phyloP scores from a whole-genome alignment of 2,329 filamentous ascomycete genomes.

The Samsoniella hepiali region DNA sequence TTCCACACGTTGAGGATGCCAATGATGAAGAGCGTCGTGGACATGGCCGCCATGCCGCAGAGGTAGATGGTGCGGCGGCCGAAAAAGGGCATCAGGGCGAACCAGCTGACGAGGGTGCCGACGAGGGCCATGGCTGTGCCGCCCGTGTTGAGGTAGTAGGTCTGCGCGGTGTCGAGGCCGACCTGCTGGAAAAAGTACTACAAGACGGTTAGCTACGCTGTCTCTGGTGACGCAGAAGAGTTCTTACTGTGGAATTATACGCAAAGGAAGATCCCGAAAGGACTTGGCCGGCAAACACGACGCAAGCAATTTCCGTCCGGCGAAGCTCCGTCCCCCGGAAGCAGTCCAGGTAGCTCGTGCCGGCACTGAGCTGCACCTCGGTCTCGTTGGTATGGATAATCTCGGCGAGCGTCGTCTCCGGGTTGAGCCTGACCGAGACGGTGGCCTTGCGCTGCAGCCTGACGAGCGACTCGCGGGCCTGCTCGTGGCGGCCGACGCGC shows the following conservation, averaged over 20 bases:
- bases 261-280: slow-evolving; percentile 38
- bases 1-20: slow-evolving; percentile 46
- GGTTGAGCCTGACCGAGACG: slow-evolving; percentile 22
- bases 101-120: slow-evolving; percentile 42
- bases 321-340: slow-evolving; percentile 46
- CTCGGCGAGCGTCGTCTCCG: slow-evolving; percentile 35
- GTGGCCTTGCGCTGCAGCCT: slow-evolving; percentile 25
- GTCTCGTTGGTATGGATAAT: slow-evolving; percentile 38
- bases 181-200: slow-evolving; percentile 42
- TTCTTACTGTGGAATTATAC: slow-evolving; percentile 37
- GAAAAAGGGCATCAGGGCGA: slow-evolving; percentile 35
- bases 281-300: slow-evolving; percentile 40
- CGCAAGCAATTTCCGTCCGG: slow-evolving; percentile 42
- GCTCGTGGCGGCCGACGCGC: slow-evolving; percentile 31
- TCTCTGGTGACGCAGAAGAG: no score
- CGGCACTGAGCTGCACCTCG: slow-evolving; percentile 29
- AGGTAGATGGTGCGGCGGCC: slow-evolving; percentile 43
- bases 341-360: slow-evolving; percentile 41
- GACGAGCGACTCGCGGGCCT: slow-evolving; percentile 24
- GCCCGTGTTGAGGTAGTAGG: slow-evolving; percentile 51
- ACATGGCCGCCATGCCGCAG: slow-evolving; percentile 39
- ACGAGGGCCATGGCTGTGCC: slow-evolving; percentile 41
- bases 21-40: slow-evolving; percentile 39
- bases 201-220: neutral
- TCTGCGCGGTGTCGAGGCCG: slow-evolving; percentile 38